phyloP scores from a whole-genome alignment of 2,329 filamentous ascomycete genomes.

The Passalora sequoiae region DNA sequence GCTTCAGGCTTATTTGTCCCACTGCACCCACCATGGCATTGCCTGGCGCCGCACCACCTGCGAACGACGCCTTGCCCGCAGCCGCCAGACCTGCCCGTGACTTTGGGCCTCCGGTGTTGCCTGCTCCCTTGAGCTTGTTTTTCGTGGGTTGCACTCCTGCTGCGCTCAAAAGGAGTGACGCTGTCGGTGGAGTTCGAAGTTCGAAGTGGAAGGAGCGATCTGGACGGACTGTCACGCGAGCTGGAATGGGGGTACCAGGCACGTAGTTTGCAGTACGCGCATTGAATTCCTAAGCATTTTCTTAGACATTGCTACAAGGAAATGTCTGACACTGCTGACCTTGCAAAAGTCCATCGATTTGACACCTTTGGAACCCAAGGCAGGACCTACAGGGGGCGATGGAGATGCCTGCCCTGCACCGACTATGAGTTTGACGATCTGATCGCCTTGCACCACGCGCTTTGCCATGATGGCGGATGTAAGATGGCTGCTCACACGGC shows the following conservation, averaged over 20 bases:
- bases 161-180: slow-evolving; percentile 79
- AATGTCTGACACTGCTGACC: slow-evolving; percentile 49
- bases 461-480: slow-evolving; percentile 43
- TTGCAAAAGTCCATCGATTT: slow-evolving; percentile 99
- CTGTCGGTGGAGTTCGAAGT: slow-evolving; percentile 83
- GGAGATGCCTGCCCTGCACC: slow-evolving; percentile 92
- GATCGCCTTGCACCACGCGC: slow-evolving; percentile 53
- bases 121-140: slow-evolving; percentile 68
- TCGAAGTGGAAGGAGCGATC: slow-evolving; percentile 94
- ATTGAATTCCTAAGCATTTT: slow-evolving; percentile 21
- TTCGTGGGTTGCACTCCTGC: slow-evolving; percentile 72
- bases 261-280: slow-evolving; percentile 68
- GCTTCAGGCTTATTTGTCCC: slow-evolving; percentile 87
- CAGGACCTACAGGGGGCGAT: slow-evolving; percentile 91
- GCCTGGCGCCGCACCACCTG: slow-evolving; percentile 24
- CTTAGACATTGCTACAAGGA: slow-evolving; percentile 9
- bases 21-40: slow-evolving; percentile 71
- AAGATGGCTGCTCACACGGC: background rate
- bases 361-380: slow-evolving; percentile 92
- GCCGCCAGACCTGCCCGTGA: slow-evolving; percentile 35
- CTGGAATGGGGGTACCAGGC: slow-evolving; percentile 79
- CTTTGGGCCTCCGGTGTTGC: slow-evolving; percentile 45
- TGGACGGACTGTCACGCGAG: slow-evolving; percentile 83
- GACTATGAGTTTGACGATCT: slow-evolving; percentile 95
- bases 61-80: slow-evolving; percentile 34